Evolutionary conservation across 352 stramenopile genomes (phyloP).

Genomic region (Phytophthora rubi): DNA sequence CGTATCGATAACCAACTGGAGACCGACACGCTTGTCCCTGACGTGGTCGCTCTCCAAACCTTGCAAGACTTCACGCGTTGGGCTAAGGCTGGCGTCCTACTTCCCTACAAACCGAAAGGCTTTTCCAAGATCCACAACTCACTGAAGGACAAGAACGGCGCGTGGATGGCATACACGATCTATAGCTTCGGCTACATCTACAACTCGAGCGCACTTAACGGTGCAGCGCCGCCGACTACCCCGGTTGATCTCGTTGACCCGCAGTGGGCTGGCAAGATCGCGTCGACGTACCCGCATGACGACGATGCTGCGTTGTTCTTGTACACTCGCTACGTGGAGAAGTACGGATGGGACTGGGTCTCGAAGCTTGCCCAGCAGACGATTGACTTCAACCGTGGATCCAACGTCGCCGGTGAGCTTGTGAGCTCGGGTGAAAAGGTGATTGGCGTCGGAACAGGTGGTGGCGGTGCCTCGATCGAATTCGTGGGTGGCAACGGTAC

Average conservation of each 20-base stretch:
- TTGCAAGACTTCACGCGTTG: conserved; percentile 59
- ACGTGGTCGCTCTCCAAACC: conserved; percentile 54
- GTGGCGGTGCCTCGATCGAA: conserved; percentile 8
- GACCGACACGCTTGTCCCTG: conserved; percentile 44
- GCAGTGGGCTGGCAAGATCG: conserved; percentile 42
- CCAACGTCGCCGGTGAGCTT: conserved; percentile 31
- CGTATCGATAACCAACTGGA: conserved; percentile 70
- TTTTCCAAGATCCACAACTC: conserved; percentile 58
- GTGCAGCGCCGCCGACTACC: conserved; percentile 16
- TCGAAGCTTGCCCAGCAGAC: conserved; percentile 42
- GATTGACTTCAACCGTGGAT: conserved; percentile 43
- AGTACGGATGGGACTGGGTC: conserved; percentile 65
- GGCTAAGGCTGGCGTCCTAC: conserved; percentile 38
- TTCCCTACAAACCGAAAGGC: conserved; percentile 49
- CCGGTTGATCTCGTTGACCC: conserved; percentile 40
- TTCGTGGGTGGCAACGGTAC: conserved; percentile 34
- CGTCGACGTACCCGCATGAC: conserved; percentile 57
- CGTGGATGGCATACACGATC: conserved; percentile 46
- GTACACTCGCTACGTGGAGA: conserved; percentile 52
- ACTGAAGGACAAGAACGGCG: conserved; percentile 42
- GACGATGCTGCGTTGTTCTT: conserved; percentile 64
- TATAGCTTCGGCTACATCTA: conserved; percentile 51
- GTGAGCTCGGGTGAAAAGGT: conserved; percentile 37
- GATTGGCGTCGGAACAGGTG: conserved; percentile 33
- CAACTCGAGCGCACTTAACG: conserved; percentile 34